Evolutionary conservation across 805 yeast species (phyloP).

Genomic region (Saccharomycopsis lassenensis): DNA sequence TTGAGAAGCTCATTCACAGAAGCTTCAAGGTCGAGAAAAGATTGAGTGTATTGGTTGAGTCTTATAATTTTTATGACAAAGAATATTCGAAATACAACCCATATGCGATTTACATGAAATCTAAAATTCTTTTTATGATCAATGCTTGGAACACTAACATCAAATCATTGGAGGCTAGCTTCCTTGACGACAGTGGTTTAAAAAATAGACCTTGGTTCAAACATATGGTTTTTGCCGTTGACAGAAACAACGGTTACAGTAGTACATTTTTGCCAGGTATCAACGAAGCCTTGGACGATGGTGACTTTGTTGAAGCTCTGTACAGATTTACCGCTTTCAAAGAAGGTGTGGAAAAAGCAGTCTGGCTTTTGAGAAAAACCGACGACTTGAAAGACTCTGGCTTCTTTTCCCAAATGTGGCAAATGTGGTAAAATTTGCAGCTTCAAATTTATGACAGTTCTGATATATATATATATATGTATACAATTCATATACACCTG

Average conservation of each 20-base stretch:
- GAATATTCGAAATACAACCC: conserved; percentile 17
- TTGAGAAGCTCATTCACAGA: background rate
- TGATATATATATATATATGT: too few relatives aligned
- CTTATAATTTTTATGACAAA: conserved; percentile 8
- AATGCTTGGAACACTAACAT: conserved; percentile 30
- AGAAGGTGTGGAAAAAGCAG: too few relatives aligned
- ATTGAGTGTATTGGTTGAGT: background rate
- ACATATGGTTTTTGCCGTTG: conserved; percentile 49
- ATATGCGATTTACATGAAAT: conserved; percentile 2
- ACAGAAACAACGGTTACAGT: conserved; percentile 49
- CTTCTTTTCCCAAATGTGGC: too few relatives aligned
- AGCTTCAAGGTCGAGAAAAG: background rate
- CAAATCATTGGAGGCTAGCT: conserved; percentile 33
- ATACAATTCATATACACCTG: too few relatives aligned
- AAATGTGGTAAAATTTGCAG: too few relatives aligned
- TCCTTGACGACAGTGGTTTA: conserved; percentile 38
- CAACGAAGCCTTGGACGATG: conserved; percentile 42
- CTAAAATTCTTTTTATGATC: conserved; percentile 13
- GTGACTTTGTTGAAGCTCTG: conserved; percentile 26
- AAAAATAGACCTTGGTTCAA: conserved; percentile 45
- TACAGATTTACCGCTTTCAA: too few relatives aligned
- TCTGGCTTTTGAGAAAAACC: too few relatives aligned
- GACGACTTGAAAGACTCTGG: too few relatives aligned
- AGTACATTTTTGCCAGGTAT: conserved; percentile 48
- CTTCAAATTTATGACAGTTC: too few relatives aligned